Conservation (phyloP, 805 yeast species). For the Candida ficus region DNA sequence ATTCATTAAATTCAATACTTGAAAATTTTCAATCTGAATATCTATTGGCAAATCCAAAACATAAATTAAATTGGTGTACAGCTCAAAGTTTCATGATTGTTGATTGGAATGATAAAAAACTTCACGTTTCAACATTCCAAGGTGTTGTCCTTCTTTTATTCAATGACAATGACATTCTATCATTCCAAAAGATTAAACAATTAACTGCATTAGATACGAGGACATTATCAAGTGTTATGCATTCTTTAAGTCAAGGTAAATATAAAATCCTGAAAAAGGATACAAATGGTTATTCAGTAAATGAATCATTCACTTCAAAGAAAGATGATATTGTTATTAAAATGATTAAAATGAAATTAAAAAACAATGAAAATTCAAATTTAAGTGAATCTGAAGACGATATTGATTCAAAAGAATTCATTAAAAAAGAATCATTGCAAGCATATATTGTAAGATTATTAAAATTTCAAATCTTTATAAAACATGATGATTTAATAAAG, state of each 20-base stretch:
- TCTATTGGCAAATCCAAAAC: constrained; percentile 5
- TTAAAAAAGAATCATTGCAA: constrained; percentile 11
- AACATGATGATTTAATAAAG: constrained; percentile 13
- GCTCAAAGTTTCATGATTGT: constrained; percentile 20
- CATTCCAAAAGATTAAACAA: constrained; percentile 13
- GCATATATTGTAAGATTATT: constrained; percentile 19
- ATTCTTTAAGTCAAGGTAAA: constrained; percentile 21
- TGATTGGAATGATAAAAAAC: constrained; percentile 12
- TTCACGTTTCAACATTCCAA: constrained; percentile 18
- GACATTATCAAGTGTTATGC: constrained; percentile 14
- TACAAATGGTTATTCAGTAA: constrained; percentile 10
- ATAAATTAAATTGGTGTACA: constrained; percentile 18
- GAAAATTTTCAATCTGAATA: constrained; percentile 13
- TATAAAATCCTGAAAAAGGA: constrained; percentile 16
- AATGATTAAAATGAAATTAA: constrained; percentile 18
- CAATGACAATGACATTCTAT: constrained; percentile 13
- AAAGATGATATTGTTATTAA: constrained; percentile 13
- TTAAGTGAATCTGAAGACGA: constrained; percentile 8
- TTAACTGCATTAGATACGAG: constrained; percentile 13
- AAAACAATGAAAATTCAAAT: constrained; percentile 3
- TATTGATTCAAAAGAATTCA: constrained; percentile 1
- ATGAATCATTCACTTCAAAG: constrained; percentile 17
- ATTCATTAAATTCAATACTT: constrained; percentile 5
- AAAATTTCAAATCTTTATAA: constrained; percentile 11
- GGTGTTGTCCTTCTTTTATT: constrained; percentile 19